These are phyloP conservation scores for Ceratobasidium sp. DNA, from an alignment of 1,284 basidiomycete genomes.

Conservation along the genomic window DNA sequence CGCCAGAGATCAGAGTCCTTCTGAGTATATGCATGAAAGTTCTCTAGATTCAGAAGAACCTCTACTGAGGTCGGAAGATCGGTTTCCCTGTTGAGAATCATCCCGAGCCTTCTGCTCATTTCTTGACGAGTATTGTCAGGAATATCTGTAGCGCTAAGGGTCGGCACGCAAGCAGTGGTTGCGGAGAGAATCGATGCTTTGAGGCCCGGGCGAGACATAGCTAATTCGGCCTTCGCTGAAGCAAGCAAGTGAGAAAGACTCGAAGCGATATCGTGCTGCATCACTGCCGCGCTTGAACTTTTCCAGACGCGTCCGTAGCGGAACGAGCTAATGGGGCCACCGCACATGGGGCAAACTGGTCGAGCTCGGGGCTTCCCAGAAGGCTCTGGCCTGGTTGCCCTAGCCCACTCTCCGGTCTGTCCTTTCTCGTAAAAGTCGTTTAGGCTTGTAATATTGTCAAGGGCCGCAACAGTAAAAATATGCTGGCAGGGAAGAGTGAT, in stretches of 20 bases:
- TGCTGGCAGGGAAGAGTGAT: conserved; percentile 74
- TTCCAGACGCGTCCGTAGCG: conserved; percentile 71
- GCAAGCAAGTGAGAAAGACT: conserved; percentile 20
- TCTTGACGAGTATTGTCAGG: neutral
- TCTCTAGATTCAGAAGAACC: neutral
- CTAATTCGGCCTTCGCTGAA: neutral
- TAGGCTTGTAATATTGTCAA: conserved; percentile 71
- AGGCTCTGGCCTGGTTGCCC: neutral
- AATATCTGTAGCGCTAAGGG: neutral
- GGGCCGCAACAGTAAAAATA: conserved; percentile 74
- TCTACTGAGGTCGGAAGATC: neutral
- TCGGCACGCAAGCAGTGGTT: neutral
- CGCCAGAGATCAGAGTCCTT: conserved; percentile 54
- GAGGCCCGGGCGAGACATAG: neutral
- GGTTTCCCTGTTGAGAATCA: neutral
- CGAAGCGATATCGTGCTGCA: conserved; percentile 69
- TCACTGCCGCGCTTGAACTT: conserved; percentile 67
- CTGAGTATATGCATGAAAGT: neutral
- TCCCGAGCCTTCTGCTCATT: neutral
- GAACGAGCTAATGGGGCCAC: conserved; percentile 61
- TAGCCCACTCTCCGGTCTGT: neutral
- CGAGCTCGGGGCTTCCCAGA: conserved; percentile 48
- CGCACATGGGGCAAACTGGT: conserved; percentile 67
- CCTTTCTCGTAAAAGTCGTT: conserved; percentile 61
- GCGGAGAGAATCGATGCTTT: neutral